A percentile compares a stretch with the other conserved stretches of the same genome.
Conservation (phyloP, 208 protist species). For the Crithidia acanthocephali region DNA sequence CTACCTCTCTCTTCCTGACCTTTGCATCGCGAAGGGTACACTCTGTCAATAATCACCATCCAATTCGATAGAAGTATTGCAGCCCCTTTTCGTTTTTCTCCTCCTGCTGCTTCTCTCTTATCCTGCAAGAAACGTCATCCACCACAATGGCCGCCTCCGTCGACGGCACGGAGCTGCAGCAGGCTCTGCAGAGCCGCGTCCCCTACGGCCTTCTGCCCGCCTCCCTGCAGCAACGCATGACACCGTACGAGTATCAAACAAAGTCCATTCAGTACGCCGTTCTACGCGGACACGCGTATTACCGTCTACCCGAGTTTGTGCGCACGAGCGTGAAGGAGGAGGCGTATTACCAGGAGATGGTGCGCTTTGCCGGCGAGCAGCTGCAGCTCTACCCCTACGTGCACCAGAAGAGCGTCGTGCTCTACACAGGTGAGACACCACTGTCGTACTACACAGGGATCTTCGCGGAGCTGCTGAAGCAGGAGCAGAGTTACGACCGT, state of each 20-base stretch:
- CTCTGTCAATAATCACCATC: no score
- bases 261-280: slow-evolving; percentile 48
- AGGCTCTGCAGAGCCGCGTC: slow-evolving; percentile 52
- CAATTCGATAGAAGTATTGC: no score
- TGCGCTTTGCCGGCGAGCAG: slow-evolving; percentile 47
- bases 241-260: slow-evolving; percentile 49
- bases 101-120: no score
- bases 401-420: slow-evolving; percentile 58
- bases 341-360: slow-evolving; percentile 78
- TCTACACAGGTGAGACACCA: slow-evolving; percentile 73
- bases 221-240: slow-evolving; percentile 74
- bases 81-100: no score
- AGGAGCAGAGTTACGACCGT: slow-evolving; percentile 92
- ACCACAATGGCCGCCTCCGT: slow-evolving; percentile 18
- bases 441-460: slow-evolving; percentile 80
- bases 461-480: slow-evolving; percentile 73
- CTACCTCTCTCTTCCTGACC: no score
- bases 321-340: slow-evolving; percentile 47
- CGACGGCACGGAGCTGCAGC: slow-evolving; percentile 58
- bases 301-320: slow-evolving; percentile 71
- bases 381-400: slow-evolving; percentile 86
- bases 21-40: no score
- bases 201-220: slow-evolving; percentile 59
- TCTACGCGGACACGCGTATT: slow-evolving; percentile 63
- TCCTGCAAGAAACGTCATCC: no score